Conservation (phyloP, 2,329 filamentous ascomycete genomes). For the Colletotrichum noveboracense region DNA sequence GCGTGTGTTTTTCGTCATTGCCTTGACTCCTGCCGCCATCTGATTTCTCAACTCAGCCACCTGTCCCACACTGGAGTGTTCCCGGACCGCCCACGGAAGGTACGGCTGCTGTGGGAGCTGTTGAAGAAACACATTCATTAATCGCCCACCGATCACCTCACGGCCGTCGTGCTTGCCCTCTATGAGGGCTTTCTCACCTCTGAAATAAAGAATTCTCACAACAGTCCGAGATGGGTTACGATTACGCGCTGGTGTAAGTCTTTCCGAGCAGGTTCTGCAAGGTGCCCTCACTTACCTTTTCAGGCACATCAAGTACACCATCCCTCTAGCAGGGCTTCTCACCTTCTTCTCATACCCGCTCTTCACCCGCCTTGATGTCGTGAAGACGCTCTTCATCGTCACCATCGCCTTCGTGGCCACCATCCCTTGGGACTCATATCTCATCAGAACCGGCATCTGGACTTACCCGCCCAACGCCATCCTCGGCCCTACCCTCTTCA, state of each 20-base stretch:
- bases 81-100: not conserved
- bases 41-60: not conserved
- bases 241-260: slow-evolving; percentile 68
- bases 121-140: not conserved
- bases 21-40: not conserved
- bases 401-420: slow-evolving; percentile 70
- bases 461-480: slow-evolving; percentile 72
- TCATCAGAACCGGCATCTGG: slow-evolving; percentile 73
- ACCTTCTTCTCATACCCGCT: slow-evolving; percentile 66
- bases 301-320: slow-evolving; percentile 71
- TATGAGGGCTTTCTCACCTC: not conserved
- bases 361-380: slow-evolving; percentile 64
- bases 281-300: not conserved
- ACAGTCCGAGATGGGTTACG: slow-evolving; percentile 55
- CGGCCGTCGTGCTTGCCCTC: not conserved
- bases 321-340: slow-evolving; percentile 65
- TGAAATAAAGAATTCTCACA: not conserved
- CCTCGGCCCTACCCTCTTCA: slow-evolving; percentile 64
- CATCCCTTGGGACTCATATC: slow-evolving; percentile 78
- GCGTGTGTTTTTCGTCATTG: not conserved
- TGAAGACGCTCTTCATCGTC: slow-evolving; percentile 66
- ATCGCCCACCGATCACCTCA: not conserved
- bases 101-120: not conserved
- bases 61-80: not conserved
- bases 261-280: not conserved